phyloP scores from a whole-genome alignment of 129 eudicot species.

The carrot (Daucus carota) region DNA sequence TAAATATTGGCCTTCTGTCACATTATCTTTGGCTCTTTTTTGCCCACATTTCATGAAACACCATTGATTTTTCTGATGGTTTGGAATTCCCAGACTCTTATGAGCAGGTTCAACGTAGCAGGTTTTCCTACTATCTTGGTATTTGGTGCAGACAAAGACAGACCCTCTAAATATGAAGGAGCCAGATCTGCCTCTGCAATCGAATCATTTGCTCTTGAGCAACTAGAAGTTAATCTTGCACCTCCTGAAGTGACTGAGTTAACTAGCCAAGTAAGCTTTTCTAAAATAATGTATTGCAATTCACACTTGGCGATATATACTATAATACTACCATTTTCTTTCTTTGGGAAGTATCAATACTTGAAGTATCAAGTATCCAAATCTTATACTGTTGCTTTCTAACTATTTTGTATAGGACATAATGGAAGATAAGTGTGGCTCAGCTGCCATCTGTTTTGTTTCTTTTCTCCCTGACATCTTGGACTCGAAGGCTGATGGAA shows the following conservation, averaged over 20 bases:
- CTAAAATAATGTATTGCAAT: neutral
- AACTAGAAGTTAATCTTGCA: slow-evolving; percentile 68
- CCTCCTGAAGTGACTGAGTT: slow-evolving; percentile 91
- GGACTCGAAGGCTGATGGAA: slow-evolving; percentile 96
- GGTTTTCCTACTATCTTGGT: slow-evolving; percentile 92
- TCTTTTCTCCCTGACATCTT: slow-evolving; percentile 87
- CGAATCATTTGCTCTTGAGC: slow-evolving; percentile 80
- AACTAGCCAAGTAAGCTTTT: slow-evolving; percentile 53
- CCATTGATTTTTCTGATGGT: slow-evolving; percentile 20
- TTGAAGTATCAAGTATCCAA: slow-evolving; percentile 2
- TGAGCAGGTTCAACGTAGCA: slow-evolving; percentile 85
- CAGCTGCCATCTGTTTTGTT: slow-evolving; percentile 92
- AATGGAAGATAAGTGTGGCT: slow-evolving; percentile 93
- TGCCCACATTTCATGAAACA: neutral
- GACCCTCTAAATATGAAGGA: slow-evolving; percentile 77
- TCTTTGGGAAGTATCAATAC: neutral
- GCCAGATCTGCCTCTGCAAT: slow-evolving; percentile 86
- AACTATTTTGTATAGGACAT: slow-evolving; percentile 42
- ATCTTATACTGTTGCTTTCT: slow-evolving; percentile 2
- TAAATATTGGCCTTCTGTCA: neutral
- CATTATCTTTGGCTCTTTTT: neutral
- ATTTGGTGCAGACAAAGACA: slow-evolving; percentile 90
- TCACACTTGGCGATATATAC: neutral
- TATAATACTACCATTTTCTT: neutral
- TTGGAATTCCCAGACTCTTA: slow-evolving; percentile 56